phyloP scores from a whole-genome alignment of 2,329 filamentous ascomycete species.

The Stachybotrys chartarum region DNA sequence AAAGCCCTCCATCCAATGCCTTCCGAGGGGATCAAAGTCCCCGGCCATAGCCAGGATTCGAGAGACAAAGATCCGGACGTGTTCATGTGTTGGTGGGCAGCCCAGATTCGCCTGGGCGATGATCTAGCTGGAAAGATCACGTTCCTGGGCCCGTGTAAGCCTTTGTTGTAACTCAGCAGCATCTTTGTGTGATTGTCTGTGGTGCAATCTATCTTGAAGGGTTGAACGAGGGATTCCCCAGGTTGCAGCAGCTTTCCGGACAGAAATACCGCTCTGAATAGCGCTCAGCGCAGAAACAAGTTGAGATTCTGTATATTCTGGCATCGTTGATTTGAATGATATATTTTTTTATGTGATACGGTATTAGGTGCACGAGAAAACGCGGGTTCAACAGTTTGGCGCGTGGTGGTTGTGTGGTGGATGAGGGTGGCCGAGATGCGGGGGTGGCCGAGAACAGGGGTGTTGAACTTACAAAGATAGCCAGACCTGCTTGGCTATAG shows the following conservation, averaged over 20 bases:
- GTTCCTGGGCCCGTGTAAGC: conserved; percentile 1
- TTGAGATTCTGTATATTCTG: not conserved
- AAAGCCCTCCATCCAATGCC: conserved; percentile 5
- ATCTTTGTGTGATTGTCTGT: not conserved
- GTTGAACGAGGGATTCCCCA: conserved; percentile 4
- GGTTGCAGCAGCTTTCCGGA: conserved; percentile 2
- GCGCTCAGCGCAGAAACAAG: not conserved
- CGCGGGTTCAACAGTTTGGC: not conserved
- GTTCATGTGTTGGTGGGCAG: conserved; percentile 3
- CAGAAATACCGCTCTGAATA: not conserved
- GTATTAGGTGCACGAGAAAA: not conserved
- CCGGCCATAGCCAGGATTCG: conserved; percentile 2
- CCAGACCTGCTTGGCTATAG: no score
- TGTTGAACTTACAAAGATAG: no score
- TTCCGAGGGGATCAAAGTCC: conserved; percentile 3
- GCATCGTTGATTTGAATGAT: not conserved
- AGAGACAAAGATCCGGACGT: conserved; percentile 1
- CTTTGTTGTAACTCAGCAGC: not conserved
- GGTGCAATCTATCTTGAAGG: not conserved
- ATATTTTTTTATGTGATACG: not conserved
- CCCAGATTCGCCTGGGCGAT: not conserved
- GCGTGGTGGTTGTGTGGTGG: no score
- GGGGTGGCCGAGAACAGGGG: no score
- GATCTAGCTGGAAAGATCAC: conserved; percentile 5
- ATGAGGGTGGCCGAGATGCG: no score